Evolutionary conservation across 495 filamentous ascomycete species (phyloP), one percentile per base, ranked within the genome.

Genomic region (Aspergillus incahuasiensis): DNA sequence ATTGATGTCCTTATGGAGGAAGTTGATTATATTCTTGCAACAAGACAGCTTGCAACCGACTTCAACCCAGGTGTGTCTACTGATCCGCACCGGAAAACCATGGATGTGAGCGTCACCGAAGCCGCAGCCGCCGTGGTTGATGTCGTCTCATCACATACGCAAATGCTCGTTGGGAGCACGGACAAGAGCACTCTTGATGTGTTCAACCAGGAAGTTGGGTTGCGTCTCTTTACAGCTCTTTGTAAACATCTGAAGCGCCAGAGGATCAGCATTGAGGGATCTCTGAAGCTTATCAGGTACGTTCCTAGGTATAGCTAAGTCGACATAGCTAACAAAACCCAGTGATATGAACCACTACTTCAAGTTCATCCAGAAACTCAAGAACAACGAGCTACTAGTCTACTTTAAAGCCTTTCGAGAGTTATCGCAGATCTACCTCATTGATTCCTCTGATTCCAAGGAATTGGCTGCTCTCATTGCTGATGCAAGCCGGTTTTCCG

Each of bases 1-100:
- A 97, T 99, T 61, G 92, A 97, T 63, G 95, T 96, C 24, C 82
- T 99, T 46, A 97, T 99, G 87, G 91, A 94, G 60, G 95, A 99
- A 73, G 91, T 97, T 41, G 95, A 99, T 60, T 96, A 92, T 63
- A 79, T 99, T 46, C 90, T 88, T 63, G 91, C 92, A 30, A 97
- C 91, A 0, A 88, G 86, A 15, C 95, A 99, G 65, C 72, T 80
- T 54, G 84, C 90, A 11, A 88, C 87, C 0, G 95, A 97, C 67
- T 99, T 92, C 70, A 97, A 97, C 63, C 95, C 95, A 4, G 79
- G 76, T 11, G 69, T 78, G 25, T 69, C 77, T 1, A 72, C 72
- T 12, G 71, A 75, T 45, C 70, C 73, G 3, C 66, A 73, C 40
- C 65, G 69, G 52, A 70, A 73, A 58, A 74, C 77, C 13, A 73